These are phyloP conservation scores for Domatiomyces globalis DNA, from an alignment of 2,329 filamentous ascomycete species.

Conservation along the genomic window DNA sequence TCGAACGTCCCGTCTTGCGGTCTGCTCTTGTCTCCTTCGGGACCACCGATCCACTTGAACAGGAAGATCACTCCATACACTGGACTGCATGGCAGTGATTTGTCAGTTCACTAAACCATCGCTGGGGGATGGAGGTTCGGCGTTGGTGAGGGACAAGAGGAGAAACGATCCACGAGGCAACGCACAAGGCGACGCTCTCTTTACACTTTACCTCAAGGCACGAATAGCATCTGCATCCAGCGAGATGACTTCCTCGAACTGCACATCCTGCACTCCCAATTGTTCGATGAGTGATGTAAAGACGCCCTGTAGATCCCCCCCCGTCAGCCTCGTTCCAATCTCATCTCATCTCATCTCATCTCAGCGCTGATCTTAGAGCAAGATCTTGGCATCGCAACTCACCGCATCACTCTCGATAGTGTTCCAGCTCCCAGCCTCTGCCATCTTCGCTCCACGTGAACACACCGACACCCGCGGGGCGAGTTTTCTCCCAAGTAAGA, in stretches of 20 bases:
- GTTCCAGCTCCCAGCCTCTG: conserved; percentile 67
- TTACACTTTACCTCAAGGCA: conserved; percentile 26
- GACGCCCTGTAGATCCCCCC: conserved; percentile 50
- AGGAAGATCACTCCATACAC: conserved; percentile 97
- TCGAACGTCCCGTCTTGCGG: conserved; percentile 77
- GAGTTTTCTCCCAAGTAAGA: neutral
- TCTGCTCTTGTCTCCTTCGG: conserved; percentile 51
- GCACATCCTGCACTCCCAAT: conserved; percentile 81
- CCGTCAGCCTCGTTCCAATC: neutral
- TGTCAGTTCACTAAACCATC: conserved; percentile 2
- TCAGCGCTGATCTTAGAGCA: neutral
- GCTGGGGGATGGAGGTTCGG: neutral
- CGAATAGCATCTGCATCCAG: conserved; percentile 55
- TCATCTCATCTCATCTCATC: conserved; percentile 2
- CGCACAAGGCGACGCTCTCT: conserved; percentile 4
- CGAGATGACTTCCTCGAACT: conserved; percentile 90
- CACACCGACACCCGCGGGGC: neutral
- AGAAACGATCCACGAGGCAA: neutral
- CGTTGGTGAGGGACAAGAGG: neutral
- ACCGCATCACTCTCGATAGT: conserved; percentile 97
- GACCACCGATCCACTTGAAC: conserved; percentile 59
- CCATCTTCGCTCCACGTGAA: conserved; percentile 35
- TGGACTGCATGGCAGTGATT: conserved; percentile 35
- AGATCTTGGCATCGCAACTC: conserved; percentile 25
- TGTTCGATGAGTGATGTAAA: conserved; percentile 93